Conservation (phyloP, 305 asterid genomes). For the Nicotiana rustica region DNA sequence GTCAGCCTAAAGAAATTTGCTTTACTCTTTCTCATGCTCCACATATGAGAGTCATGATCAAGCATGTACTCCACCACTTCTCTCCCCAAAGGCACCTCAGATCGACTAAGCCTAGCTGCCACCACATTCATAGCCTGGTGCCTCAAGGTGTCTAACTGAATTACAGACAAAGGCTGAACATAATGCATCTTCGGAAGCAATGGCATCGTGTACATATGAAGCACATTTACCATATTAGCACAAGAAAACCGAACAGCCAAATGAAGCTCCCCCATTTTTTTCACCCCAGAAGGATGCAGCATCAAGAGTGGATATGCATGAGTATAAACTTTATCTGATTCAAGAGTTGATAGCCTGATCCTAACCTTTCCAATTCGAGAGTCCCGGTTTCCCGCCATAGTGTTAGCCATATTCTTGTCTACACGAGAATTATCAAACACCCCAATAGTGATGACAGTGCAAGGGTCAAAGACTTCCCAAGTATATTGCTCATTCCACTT, state of each 20-base stretch:
- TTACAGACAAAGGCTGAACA: slow-evolving; percentile 81
- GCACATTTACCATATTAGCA: slow-evolving; percentile 71
- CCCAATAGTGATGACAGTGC: slow-evolving; percentile 86
- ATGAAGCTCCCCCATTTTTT: slow-evolving; percentile 93
- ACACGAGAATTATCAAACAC: slow-evolving; percentile 81
- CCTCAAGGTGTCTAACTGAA: slow-evolving; percentile 69
- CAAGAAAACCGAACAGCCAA: slow-evolving; percentile 85
- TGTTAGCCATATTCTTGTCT: slow-evolving; percentile 50
- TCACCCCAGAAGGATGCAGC: slow-evolving; percentile 85
- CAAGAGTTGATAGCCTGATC: slow-evolving; percentile 82
- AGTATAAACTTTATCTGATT: slow-evolving; percentile 74
- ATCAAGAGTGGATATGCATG: slow-evolving; percentile 82
- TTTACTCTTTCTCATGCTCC: slow-evolving; percentile 98
- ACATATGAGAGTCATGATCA: slow-evolving; percentile 84
- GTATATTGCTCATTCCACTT: slow-evolving; percentile 93
- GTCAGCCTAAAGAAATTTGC: slow-evolving; percentile 88
- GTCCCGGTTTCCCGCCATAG: slow-evolving; percentile 51
- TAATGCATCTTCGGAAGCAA: slow-evolving; percentile 92
- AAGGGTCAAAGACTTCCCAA: slow-evolving; percentile 94
- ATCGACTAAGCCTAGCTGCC: slow-evolving; percentile 71
- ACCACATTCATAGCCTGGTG: slow-evolving; percentile 89
- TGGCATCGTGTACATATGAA: slow-evolving; percentile 70
- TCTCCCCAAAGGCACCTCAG: slow-evolving; percentile 86
- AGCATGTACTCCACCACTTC: slow-evolving; percentile 95
- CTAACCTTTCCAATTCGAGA: slow-evolving; percentile 80